Conservation (phyloP, 352 stramenopile genomes). For the Pelagophyceae sp. region DNA sequence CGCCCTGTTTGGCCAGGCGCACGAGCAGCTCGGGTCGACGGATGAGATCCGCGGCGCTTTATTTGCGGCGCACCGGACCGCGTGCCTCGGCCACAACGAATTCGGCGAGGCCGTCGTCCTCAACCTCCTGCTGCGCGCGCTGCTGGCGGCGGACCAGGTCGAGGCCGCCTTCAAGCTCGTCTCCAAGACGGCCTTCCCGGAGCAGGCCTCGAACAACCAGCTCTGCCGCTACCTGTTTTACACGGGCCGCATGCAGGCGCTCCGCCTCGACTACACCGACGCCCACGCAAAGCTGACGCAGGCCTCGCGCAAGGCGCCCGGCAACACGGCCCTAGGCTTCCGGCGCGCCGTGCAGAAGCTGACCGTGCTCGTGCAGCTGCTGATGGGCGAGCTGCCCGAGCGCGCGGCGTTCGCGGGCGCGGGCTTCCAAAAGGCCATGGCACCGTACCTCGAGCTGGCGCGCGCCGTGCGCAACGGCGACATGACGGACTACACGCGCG, state of each 20-base stretch:
- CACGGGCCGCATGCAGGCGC: constrained; percentile 82
- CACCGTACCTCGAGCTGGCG: constrained; percentile 89
- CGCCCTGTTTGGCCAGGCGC: constrained; percentile 25
- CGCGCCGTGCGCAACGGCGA: constrained; percentile 91
- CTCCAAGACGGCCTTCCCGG: constrained; percentile 70
- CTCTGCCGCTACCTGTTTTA: constrained; percentile 96
- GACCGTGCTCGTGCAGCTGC: constrained; percentile 87
- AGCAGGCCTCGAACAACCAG: constrained; percentile 93
- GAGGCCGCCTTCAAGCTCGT: constrained; percentile 84
- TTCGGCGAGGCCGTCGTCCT: constrained; percentile 74
- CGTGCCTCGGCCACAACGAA: constrained; percentile 73
- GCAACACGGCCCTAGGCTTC: constrained; percentile 89
- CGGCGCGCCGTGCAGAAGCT: constrained; percentile 89
- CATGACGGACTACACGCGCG: constrained; percentile 82
- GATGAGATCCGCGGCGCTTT: constrained; percentile 39
- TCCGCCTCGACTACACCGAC: constrained; percentile 94
- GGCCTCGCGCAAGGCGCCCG: constrained; percentile 87
- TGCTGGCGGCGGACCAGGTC: constrained; percentile 73
- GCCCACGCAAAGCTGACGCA: constrained; percentile 90
- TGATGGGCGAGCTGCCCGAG: constrained; percentile 95
- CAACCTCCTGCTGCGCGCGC: constrained; percentile 78
- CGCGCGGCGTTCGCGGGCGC: constrained; percentile 80
- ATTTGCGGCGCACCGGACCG: constrained; percentile 67
- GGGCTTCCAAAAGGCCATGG: constrained; percentile 56
- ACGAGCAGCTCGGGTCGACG: constrained; percentile 14